phyloP scores from a whole-genome alignment of 106 monocot genomes.

The Dendrobium catenatum region DNA sequence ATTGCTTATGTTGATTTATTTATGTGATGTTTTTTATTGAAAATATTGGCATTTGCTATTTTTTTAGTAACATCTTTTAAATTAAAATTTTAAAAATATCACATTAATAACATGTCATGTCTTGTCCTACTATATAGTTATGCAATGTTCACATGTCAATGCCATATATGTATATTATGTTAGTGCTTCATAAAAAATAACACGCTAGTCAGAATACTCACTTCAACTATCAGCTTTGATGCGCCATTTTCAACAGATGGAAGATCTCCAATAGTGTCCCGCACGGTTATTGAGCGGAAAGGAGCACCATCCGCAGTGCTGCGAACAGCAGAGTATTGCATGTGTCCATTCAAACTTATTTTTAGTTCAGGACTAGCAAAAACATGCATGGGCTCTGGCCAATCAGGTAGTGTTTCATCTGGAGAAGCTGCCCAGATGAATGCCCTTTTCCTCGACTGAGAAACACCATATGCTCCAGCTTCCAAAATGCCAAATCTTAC shows the following conservation, averaged over 20 bases:
- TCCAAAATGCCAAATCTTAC: constrained; percentile 97
- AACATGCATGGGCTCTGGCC: constrained; percentile 99
- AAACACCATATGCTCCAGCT: constrained; percentile 94
- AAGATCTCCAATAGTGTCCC: constrained; percentile 86
- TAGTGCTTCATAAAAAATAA: not conserved
- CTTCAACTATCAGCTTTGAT: constrained; percentile 47
- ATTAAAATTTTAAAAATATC: too few species aligned
- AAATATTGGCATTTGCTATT: too few species aligned
- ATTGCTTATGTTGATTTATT: too few species aligned
- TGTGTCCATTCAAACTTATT: constrained; percentile 46
- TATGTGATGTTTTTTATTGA: too few species aligned
- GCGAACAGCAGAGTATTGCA: constrained; percentile 63
- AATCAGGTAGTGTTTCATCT: constrained; percentile 81
- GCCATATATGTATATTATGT: too few species aligned
- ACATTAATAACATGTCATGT: too few species aligned
- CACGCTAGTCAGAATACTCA: constrained; percentile 14
- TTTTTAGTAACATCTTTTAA: too few species aligned
- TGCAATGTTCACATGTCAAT: too few species aligned
- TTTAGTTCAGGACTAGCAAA: constrained; percentile 86
- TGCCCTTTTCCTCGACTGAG: constrained; percentile 95
- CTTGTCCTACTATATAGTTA: too few species aligned
- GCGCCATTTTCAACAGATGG: constrained; percentile 74
- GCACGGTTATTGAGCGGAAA: constrained; percentile 79
- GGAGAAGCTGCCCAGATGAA: constrained; percentile 99
- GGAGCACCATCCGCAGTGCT: constrained; percentile 90